A percentile compares a stretch with the other conserved stretches of the same genome.
Evolutionary conservation across 768 basidiomycete genomes (phyloP).

Genomic region (Lactarius evosmus): DNA sequence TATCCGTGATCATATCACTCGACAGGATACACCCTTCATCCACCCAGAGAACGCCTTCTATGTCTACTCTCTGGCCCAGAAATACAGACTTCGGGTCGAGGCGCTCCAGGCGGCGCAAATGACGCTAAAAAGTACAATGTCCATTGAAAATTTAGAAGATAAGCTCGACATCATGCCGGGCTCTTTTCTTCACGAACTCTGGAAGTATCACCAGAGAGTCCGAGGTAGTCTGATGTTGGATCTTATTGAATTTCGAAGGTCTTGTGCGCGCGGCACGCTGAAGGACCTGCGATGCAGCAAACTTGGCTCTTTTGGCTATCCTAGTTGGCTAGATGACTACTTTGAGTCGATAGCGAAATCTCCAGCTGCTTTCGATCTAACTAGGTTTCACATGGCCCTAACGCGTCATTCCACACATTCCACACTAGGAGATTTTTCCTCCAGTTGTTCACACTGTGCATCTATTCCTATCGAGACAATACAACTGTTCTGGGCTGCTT

Average conservation of each 20-base stretch:
- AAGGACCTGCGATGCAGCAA: background rate
- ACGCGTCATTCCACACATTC: constrained; percentile 5
- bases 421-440: background rate
- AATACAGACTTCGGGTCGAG: background rate
- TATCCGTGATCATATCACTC: background rate
- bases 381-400: constrained; percentile 11
- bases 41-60: background rate
- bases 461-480: background rate
- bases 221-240: constrained; percentile 2
- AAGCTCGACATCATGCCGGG: background rate
- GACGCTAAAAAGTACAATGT: background rate
- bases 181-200: constrained; percentile 3
- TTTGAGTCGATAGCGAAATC: constrained; percentile 1
- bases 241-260: constrained; percentile 11
- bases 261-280: background rate
- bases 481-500: background rate
- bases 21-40: background rate
- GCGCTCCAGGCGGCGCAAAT: background rate
- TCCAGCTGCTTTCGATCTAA: background rate
- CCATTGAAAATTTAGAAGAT: background rate
- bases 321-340: constrained; percentile 12
- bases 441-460: constrained; percentile 2
- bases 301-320: constrained; percentile 5
- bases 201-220: constrained; percentile 2
- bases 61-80: constrained; percentile 1